Evolutionary conservation across 805 yeast genomes (phyloP).

Genomic region (Cyberlindnera misumaiensis): DNA sequence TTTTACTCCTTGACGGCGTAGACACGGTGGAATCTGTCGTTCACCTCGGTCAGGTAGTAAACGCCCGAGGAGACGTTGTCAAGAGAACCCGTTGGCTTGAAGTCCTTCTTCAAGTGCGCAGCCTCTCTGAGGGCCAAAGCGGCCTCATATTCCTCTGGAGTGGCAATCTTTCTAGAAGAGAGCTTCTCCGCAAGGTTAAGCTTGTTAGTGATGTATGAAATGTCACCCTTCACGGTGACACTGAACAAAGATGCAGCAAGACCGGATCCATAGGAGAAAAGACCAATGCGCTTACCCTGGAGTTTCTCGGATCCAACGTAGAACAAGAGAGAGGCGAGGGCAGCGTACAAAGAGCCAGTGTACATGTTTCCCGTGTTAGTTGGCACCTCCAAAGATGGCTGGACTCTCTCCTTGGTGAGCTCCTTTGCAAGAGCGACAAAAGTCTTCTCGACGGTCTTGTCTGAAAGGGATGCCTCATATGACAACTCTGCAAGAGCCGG

Average conservation of each 20-base stretch:
- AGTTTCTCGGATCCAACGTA: conserved; percentile 68
- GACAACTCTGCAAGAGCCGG: conserved; percentile 41
- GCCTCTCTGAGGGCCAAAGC: conserved; percentile 83
- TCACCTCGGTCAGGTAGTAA: conserved; percentile 76
- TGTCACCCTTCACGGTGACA: conserved; percentile 73
- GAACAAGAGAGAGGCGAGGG: conserved; percentile 74
- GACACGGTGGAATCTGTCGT: conserved; percentile 82
- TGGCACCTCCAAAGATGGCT: conserved; percentile 78
- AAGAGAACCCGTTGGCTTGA: conserved; percentile 71
- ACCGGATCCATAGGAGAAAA: conserved; percentile 98
- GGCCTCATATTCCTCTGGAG: conserved; percentile 78
- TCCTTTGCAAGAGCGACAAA: conserved; percentile 73
- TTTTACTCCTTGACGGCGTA: conserved; percentile 61
- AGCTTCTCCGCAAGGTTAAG: conserved; percentile 67
- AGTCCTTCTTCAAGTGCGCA: conserved; percentile 75
- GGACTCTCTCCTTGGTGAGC: conserved; percentile 57
- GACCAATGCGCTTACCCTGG: conserved; percentile 79
- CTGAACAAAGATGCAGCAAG: conserved; percentile 88
- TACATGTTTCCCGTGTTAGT: conserved; percentile 98
- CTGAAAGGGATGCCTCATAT: conserved; percentile 74
- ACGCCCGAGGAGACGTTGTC: conserved; percentile 69
- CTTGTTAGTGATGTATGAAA: conserved; percentile 53
- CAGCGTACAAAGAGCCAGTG: conserved; percentile 88
- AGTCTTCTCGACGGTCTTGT: conserved; percentile 76
- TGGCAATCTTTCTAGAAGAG: conserved; percentile 51